Percentiles rank a stretch among this genome's conserved stretches.
These are phyloP conservation scores for Exophiala mesophila DNA, from an alignment of 2,329 filamentous ascomycete species.

Conservation along the genomic window DNA sequence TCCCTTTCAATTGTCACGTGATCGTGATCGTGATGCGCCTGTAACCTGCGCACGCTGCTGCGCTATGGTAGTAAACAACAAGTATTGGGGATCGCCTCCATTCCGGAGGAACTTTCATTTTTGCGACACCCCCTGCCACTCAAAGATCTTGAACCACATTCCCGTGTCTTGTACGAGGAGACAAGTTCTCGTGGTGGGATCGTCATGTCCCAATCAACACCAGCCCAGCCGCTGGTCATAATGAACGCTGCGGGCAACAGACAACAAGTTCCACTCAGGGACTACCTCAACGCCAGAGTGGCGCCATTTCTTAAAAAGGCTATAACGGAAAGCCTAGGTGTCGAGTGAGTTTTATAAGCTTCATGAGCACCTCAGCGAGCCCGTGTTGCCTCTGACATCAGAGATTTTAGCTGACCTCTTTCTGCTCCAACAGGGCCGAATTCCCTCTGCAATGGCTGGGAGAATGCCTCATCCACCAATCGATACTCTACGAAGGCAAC, in stretches of 20 bases:
- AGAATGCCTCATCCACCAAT: slow-evolving; percentile 27
- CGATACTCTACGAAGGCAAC: slow-evolving; percentile 26
- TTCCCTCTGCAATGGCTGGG: slow-evolving; percentile 28
- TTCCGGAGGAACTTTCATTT: too few relatives aligned
- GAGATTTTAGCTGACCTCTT: too few relatives aligned
- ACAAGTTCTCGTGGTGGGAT: too few relatives aligned
- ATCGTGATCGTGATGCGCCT: too few relatives aligned
- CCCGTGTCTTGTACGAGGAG: too few relatives aligned
- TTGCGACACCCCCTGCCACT: too few relatives aligned
- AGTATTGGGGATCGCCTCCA: too few relatives aligned
- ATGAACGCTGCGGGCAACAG: slow-evolving; percentile 15
- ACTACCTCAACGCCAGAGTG: slow-evolving; percentile 25
- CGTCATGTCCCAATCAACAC: slow-evolving; percentile 19
- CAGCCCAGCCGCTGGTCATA: slow-evolving; percentile 15
- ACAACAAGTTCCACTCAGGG: slow-evolving; percentile 25
- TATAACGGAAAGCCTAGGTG: slow-evolving; percentile 23
- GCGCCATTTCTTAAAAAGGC: slow-evolving; percentile 26
- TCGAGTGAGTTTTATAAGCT: slow-evolving; percentile 20
- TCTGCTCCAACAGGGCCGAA: slow-evolving; percentile 21
- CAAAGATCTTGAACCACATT: too few relatives aligned
- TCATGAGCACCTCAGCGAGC: background rate
- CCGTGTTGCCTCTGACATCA: too few relatives aligned
- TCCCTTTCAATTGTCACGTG: too few relatives aligned
- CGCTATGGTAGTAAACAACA: too few relatives aligned
- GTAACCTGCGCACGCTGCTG: too few relatives aligned